Evolutionary conservation across 257 asterid genomes (phyloP), one percentile per base, ranked within the genome.

Genomic region (Schizonepeta tenuifolia): DNA sequence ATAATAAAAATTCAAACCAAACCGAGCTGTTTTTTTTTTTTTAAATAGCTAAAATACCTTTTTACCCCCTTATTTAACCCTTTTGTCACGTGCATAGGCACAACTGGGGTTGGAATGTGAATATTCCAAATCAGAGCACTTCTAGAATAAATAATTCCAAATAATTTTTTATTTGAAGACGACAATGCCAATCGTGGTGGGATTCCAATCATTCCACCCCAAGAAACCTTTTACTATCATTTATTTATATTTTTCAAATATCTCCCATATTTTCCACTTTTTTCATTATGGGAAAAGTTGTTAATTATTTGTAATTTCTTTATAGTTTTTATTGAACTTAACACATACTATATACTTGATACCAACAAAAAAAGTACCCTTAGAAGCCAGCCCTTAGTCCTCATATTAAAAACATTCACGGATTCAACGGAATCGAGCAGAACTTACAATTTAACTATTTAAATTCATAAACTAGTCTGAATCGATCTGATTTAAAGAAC

Each of bases 81-180:
- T 71, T 67, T 67, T 11, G 56, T 49, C 79, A 76, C 75, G 79
- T 72, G 81, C 78, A 26, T 20, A 69, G 7, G 47, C 57, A 49
- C 59, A 68, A 71, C 38, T 67, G 75, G 65, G 72, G 15, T n/a
- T 44, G 20, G 75, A 68, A 61, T 68, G 53, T 41, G 79, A 64
- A 78, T 78, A 74, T 78, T 78, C 83, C 51, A 69, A 41, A 51
- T 6, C 28, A 31, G 43, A 71, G 64, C 62, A 61, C n/a, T 59
- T 72, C 17, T 22, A 55, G 12, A 44, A 67, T 56, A 36, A 59
- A 24, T 69, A 60, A 69, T 69, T 59, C 53, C 63, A 36, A 9
- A n/a, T n/a, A n/a, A 24, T 15, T 36, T 2, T 62, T 64, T 40
- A 38, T 38, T 15, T 49, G 53, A 75, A 35, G 55, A 75, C 28